Conservation (phyloP, 805 yeast species). For the Nakazawaea ambrosiae region DNA sequence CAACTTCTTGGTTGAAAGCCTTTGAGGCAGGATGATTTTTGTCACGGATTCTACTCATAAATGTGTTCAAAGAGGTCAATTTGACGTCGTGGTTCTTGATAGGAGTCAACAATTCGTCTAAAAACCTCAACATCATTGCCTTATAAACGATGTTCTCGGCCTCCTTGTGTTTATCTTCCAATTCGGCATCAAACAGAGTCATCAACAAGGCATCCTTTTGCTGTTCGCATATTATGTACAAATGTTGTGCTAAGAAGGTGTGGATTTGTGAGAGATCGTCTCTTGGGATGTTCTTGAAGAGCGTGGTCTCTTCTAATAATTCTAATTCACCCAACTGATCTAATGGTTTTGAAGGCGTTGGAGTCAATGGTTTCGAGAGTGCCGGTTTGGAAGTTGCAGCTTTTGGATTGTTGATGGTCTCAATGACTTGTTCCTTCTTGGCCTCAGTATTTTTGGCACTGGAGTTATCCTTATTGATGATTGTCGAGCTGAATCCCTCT, state of each 20-base stretch:
- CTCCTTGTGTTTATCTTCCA: slow-evolving; percentile 45
- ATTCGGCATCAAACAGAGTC: slow-evolving; percentile 83
- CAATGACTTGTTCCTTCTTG: slow-evolving; percentile 13
- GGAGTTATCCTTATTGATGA: slow-evolving; percentile 50
- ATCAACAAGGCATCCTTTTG: slow-evolving; percentile 90
- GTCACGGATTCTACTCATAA: slow-evolving; percentile 57
- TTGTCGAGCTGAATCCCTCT: slow-evolving; percentile 86
- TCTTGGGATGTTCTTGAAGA: slow-evolving; percentile 52
- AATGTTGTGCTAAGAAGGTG: slow-evolving; percentile 47
- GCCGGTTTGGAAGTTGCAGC: background rate
- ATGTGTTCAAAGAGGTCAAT: slow-evolving; percentile 46
- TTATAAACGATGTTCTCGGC: slow-evolving; percentile 73
- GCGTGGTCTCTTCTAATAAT: slow-evolving; percentile 55
- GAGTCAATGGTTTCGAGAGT: background rate
- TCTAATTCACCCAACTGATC: slow-evolving; percentile 40
- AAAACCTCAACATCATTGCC: slow-evolving; percentile 70
- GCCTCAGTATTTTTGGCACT: slow-evolving; percentile 16
- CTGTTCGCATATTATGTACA: slow-evolving; percentile 65
- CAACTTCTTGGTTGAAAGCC: slow-evolving; percentile 70
- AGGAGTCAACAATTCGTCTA: slow-evolving; percentile 23
- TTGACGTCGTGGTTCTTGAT: slow-evolving; percentile 15
- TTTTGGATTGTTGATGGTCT: slow-evolving; percentile 23
- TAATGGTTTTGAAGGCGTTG: slow-evolving; percentile 24
- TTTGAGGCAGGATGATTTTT: slow-evolving; percentile 51
- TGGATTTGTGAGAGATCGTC: slow-evolving; percentile 44